A percentile compares a stretch with the other conserved stretches of the same genome.
These are phyloP conservation scores for Spatholobus suberectus DNA, from an alignment of 306 rosid species.

Conservation along the genomic window DNA sequence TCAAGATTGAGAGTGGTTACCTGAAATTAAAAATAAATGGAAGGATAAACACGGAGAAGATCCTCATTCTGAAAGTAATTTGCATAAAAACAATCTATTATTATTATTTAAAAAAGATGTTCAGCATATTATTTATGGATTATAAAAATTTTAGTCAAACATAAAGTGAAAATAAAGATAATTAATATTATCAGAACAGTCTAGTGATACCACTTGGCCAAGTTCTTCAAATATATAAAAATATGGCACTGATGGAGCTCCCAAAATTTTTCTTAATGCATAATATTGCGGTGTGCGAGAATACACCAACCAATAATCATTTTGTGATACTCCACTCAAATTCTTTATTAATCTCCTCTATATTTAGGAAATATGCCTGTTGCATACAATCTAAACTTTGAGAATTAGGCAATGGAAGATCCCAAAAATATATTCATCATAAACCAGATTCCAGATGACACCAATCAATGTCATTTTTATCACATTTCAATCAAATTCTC, in stretches of 20 bases:
- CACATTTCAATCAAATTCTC: slow-evolving; percentile 1
- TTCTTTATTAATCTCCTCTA: slow-evolving; percentile 10
- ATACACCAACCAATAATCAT: not conserved
- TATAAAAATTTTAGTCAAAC: slow-evolving; percentile 14
- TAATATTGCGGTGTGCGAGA: not conserved
- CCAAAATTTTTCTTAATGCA: not conserved
- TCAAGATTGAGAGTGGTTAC: slow-evolving; percentile 90
- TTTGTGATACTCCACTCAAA: not conserved
- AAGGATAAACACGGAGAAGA: slow-evolving; percentile 32
- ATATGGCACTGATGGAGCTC: not conserved
- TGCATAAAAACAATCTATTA: slow-evolving; percentile 3
- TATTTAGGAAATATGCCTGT: not conserved
- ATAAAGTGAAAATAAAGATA: not conserved
- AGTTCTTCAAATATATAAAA: slow-evolving; percentile 1
- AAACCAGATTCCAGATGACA: not conserved
- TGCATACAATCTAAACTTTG: not conserved
- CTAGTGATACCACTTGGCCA: not conserved
- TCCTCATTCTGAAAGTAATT: slow-evolving; percentile 9
- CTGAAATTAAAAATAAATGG: slow-evolving; percentile 57
- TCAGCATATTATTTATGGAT: not conserved
- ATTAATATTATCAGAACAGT: slow-evolving; percentile 2
- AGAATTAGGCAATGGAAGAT: slow-evolving; percentile 5
- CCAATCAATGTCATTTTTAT: too few relatives aligned
- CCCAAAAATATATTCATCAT: not conserved
- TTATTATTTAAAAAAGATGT: not conserved